Evolutionary conservation across 2,329 filamentous ascomycete species (phyloP).

Genomic region (Phaeosphaeria sp.): DNA sequence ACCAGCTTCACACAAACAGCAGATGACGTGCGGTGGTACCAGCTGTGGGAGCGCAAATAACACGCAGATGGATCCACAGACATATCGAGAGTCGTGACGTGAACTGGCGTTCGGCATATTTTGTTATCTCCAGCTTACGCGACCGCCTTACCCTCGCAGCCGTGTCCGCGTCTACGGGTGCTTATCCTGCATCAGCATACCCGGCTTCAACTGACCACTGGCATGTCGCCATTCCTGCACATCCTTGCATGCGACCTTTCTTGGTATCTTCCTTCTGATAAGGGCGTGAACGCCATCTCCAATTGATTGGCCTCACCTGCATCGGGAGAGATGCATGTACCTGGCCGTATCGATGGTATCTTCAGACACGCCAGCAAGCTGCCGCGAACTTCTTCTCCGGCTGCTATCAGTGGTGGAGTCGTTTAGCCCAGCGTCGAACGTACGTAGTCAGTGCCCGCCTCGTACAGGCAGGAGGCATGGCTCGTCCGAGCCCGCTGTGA

Average conservation of each 20-base stretch:
- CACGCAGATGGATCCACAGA: too few relatives aligned
- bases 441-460: background rate
- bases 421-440: conserved; percentile 16
- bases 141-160: conserved; percentile 13
- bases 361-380: background rate
- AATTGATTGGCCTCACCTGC: conserved; percentile 5
- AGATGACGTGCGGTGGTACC: background rate
- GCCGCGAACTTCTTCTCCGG: background rate
- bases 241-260: background rate
- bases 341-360: background rate
- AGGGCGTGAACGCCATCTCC: conserved; percentile 10
- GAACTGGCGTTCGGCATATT: conserved; percentile 1
- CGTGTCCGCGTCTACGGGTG: conserved; percentile 12
- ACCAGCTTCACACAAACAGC: background rate
- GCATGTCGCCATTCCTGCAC: conserved; percentile 12
- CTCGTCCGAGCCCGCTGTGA: background rate
- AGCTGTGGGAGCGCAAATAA: background rate
- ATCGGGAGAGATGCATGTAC: conserved; percentile 8
- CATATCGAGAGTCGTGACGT: too few relatives aligned
- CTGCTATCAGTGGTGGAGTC: conserved; percentile 15
- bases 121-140: conserved; percentile 10
- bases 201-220: conserved; percentile 12
- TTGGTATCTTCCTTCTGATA: conserved; percentile 12
- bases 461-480: background rate
- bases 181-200: conserved; percentile 9